Evolutionary conservation across 441 rosid genomes (phyloP).

Genomic region (Daphne laureola): DNA sequence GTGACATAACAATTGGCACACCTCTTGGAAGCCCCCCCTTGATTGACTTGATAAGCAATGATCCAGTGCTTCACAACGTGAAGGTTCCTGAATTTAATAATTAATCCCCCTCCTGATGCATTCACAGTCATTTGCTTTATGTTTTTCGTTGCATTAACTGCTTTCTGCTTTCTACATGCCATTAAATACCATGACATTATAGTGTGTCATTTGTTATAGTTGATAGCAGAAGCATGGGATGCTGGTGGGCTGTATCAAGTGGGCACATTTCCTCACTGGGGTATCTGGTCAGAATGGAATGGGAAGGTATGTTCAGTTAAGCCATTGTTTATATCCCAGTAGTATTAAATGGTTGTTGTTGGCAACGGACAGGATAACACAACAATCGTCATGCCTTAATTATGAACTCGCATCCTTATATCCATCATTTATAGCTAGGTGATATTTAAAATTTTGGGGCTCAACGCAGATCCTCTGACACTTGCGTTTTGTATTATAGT

Average conservation of each 20-base stretch:
- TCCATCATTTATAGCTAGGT: too few relatives aligned
- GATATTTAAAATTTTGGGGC: too few relatives aligned
- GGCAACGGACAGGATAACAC: too few relatives aligned
- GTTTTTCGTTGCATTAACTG: not conserved
- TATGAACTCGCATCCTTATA: too few relatives aligned
- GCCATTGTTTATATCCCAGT: too few relatives aligned
- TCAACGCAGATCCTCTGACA: too few relatives aligned
- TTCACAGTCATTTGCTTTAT: constrained; percentile 14
- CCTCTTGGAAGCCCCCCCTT: constrained; percentile 85
- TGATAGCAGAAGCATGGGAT: constrained; percentile 98
- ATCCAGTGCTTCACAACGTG: constrained; percentile 77
- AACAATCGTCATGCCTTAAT: too few relatives aligned
- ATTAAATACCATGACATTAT: constrained; percentile 1
- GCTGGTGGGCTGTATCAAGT: constrained; percentile 97
- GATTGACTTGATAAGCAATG: constrained; percentile 87
- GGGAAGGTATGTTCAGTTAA: constrained; percentile 64
- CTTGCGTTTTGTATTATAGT: too few relatives aligned
- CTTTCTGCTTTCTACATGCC: not conserved
- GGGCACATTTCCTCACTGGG: constrained; percentile 95
- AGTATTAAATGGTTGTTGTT: too few relatives aligned
- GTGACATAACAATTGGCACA: constrained; percentile 72
- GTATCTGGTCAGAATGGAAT: constrained; percentile 98
- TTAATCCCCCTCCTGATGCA: not conserved
- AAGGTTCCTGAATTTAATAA: constrained; percentile 38
- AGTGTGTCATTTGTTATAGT: constrained; percentile 33